Percentiles rank a stretch among this genome's conserved stretches.
Conservation (phyloP, 106 monocot genomes). For the Dendrobium officinale region DNA sequence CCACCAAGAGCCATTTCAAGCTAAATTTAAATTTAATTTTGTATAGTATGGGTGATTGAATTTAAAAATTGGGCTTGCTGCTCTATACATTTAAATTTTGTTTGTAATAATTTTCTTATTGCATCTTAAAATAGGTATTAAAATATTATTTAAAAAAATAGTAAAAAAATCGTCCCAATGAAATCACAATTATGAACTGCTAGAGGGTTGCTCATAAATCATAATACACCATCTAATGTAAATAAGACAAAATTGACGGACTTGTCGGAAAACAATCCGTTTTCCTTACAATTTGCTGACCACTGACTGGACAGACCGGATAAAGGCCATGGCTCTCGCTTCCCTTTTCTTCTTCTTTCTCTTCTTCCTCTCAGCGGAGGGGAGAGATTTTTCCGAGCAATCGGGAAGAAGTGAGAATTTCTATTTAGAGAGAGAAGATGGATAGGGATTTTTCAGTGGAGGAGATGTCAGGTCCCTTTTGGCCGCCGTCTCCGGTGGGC, state of each 20-base stretch:
- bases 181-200: no score
- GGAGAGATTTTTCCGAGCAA: neutral
- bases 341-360: neutral
- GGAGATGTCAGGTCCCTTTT: constrained; percentile 43
- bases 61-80: no score
- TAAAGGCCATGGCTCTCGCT: neutral
- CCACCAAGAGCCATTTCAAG: no score
- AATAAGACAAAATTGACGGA: neutral
- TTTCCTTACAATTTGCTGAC: neutral
- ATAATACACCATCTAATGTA: no score
- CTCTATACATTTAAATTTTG: no score
- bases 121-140: no score
- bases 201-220: no score
- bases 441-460: constrained; percentile 56
- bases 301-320: neutral
- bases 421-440: constrained; percentile 16
- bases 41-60: no score
- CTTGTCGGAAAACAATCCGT: neutral
- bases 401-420: neutral
- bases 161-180: no score
- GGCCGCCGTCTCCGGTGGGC: constrained; percentile 15
- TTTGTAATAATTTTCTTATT: no score
- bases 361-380: neutral
- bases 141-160: no score
- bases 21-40: no score